These are phyloP conservation scores for Lanmaoa rubissima DNA, from an alignment of 768 basidiomycete species.

Conservation along the genomic window DNA sequence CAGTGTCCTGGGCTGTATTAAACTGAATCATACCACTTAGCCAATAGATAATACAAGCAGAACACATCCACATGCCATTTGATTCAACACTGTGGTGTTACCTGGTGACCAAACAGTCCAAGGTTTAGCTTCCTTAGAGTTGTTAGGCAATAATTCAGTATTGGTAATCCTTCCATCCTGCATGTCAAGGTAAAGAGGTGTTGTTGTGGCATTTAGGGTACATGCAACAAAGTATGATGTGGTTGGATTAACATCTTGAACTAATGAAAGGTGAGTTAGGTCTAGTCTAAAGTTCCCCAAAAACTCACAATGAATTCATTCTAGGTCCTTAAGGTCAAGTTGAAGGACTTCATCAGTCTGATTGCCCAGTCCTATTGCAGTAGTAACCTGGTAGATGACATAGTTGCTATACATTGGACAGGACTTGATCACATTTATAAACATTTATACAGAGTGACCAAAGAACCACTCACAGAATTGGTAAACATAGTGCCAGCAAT, in stretches of 20 bases:
- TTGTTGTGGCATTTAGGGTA: too few relatives aligned
- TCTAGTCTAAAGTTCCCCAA: too few relatives aligned
- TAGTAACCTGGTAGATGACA: background rate
- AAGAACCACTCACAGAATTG: background rate
- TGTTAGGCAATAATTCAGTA: too few relatives aligned
- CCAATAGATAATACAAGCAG: background rate
- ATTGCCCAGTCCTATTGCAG: background rate
- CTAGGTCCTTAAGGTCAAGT: too few relatives aligned
- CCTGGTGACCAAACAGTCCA: constrained; percentile 7
- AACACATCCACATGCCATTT: background rate
- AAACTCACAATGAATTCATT: too few relatives aligned
- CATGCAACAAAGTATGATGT: constrained; percentile 1
- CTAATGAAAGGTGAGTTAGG: too few relatives aligned
- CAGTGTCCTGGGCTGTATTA: background rate
- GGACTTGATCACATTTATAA: too few relatives aligned
- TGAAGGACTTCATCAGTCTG: background rate
- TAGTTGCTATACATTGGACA: too few relatives aligned
- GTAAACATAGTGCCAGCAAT: too few relatives aligned
- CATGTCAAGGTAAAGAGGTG: too few relatives aligned
- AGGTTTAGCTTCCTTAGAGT: background rate
- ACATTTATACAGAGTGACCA: background rate
- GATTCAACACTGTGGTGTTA: background rate
- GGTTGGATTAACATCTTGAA: too few relatives aligned
- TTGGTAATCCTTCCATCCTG: too few relatives aligned
- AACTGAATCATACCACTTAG: background rate